Evolutionary conservation across 352 stramenopile species (phyloP).

Genomic region (Pythium brassicae): DNA sequence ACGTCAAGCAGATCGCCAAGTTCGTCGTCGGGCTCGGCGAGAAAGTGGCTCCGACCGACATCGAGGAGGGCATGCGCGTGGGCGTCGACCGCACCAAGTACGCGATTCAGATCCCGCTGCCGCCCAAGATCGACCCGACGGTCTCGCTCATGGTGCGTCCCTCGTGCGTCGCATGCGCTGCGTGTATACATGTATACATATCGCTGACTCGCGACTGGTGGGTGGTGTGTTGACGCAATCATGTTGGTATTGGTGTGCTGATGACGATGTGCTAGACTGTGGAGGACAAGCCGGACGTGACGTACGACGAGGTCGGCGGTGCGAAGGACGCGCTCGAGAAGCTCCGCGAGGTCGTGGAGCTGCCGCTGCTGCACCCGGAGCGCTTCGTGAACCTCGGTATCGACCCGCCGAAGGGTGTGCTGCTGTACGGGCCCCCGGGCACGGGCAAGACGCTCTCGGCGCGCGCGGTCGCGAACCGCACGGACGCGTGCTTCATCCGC

Average conservation of each 20-base stretch:
- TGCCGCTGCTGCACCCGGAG: conserved; percentile 97
- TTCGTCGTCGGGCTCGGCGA: conserved; percentile 98
- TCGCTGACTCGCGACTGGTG: too few species aligned
- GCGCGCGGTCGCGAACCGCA: conserved; percentile 97
- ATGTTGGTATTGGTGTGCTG: too few species aligned
- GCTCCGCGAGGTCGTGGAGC: conserved; percentile 98
- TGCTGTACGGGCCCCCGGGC: conserved; percentile 96
- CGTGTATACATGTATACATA: background rate
- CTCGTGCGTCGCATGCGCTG: background rate
- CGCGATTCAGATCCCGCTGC: conserved; percentile 97
- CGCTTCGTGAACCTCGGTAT: conserved; percentile 99
- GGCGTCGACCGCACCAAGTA: conserved; percentile 98
- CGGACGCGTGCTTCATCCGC: conserved; percentile 99
- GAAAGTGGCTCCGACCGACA: conserved; percentile 98
- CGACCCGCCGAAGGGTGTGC: conserved; percentile 98
- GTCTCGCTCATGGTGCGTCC: conserved; percentile 78
- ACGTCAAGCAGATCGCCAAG: conserved; percentile 99
- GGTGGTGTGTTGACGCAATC: conserved; percentile 2
- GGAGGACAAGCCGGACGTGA: conserved; percentile 99
- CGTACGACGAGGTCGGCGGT: conserved; percentile 99
- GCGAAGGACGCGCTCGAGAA: conserved; percentile 98
- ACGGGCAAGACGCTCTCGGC: conserved; percentile 98
- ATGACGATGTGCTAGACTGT: conserved; percentile 91
- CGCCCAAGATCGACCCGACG: conserved; percentile 98
- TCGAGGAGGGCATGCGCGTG: conserved; percentile 99